Evolutionary conservation across 371 early-diverging fungal genomes (phyloP).

Genomic region (Actinomucor elegans): DNA sequence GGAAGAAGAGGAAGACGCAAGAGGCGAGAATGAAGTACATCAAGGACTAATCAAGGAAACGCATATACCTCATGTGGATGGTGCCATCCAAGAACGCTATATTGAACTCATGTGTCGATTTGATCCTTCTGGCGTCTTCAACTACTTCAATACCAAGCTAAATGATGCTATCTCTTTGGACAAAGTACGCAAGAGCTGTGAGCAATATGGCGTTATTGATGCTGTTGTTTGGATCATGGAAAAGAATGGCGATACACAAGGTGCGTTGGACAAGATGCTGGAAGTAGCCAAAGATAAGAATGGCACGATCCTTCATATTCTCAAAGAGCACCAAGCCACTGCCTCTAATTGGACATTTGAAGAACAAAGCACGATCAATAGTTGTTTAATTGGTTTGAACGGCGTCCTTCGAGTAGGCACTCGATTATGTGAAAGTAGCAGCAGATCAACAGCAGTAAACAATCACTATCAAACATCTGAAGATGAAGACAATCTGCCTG

Average conservation of each 20-base stretch:
- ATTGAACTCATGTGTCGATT: slow-evolving; percentile 70
- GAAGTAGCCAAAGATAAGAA: slow-evolving; percentile 61
- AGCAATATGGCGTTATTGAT: slow-evolving; percentile 60
- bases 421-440: slow-evolving; percentile 56
- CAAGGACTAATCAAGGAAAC: slow-evolving; percentile 15
- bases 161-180: slow-evolving; percentile 60
- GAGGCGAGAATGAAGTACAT: neutral
- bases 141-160: slow-evolving; percentile 59
- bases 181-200: slow-evolving; percentile 57
- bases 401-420: slow-evolving; percentile 65
- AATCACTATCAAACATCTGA: neutral
- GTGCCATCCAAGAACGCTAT: slow-evolving; percentile 62
- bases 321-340: slow-evolving; percentile 31
- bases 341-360: slow-evolving; percentile 52
- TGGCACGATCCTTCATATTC: slow-evolving; percentile 33
- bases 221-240: slow-evolving; percentile 83
- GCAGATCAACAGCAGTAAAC: slow-evolving; percentile 22
- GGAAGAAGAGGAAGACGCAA: slow-evolving; percentile 1
- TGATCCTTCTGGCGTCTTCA: slow-evolving; percentile 67
- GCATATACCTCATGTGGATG: slow-evolving; percentile 15
- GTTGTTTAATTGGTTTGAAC: slow-evolving; percentile 56
- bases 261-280: slow-evolving; percentile 66
- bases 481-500: slow-evolving; percentile 15
- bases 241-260: slow-evolving; percentile 64
- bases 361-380: slow-evolving; percentile 52